Evolutionary conservation across 176 grass and related monocot species (phyloP).

Genomic region (Eragrostis curvula): DNA sequence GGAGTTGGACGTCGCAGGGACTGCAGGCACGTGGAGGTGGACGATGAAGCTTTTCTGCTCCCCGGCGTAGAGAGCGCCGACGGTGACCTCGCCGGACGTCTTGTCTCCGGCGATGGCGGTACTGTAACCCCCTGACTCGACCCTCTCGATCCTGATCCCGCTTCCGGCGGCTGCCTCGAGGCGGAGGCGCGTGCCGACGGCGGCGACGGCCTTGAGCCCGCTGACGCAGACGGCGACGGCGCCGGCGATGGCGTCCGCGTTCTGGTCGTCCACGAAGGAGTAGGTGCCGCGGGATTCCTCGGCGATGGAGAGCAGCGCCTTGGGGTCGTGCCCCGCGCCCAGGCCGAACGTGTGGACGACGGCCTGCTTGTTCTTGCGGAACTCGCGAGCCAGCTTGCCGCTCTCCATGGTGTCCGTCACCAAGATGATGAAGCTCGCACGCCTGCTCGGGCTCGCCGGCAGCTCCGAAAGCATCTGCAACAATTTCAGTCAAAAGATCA

Average conservation of each 20-base stretch:
- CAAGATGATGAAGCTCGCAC: background rate
- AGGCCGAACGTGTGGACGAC: constrained; percentile 17
- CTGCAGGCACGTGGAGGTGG: background rate
- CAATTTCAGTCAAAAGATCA: background rate
- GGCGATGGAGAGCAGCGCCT: constrained; percentile 1
- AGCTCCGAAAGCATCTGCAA: background rate
- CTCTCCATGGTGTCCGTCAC: background rate
- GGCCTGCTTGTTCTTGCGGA: background rate
- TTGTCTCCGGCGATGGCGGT: background rate
- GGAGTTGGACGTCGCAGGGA: background rate
- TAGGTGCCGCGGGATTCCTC: constrained; percentile 13
- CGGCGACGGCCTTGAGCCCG: background rate
- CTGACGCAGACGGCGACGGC: background rate
- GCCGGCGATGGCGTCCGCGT: background rate
- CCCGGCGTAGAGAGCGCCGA: background rate
- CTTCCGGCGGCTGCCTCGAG: background rate
- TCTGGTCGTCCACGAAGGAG: constrained; percentile 18
- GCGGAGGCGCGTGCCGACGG: background rate
- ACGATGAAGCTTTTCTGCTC: background rate
- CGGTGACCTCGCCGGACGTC: background rate
- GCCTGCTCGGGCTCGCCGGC: background rate
- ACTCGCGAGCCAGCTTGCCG: background rate
- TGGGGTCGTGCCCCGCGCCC: background rate
- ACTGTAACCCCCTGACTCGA: background rate
- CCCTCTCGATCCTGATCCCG: background rate